phyloP scores from a whole-genome alignment of 2,329 filamentous ascomycete species.

The Xylaria sp. region DNA sequence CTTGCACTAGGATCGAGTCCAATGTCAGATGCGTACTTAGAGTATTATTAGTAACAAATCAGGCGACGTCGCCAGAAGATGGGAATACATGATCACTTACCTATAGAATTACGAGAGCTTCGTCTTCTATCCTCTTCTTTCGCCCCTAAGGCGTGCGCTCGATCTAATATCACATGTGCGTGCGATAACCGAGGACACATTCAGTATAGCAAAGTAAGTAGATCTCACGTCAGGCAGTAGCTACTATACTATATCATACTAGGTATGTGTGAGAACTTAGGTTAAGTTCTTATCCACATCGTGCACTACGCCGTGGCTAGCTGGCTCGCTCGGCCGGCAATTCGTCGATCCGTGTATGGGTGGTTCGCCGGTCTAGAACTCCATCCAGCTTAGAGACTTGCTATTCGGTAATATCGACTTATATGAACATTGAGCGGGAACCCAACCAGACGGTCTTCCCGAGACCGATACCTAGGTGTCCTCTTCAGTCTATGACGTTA shows the following conservation, averaged over 20 bases:
- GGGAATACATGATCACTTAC: neutral
- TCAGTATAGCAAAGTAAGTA: neutral
- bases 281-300: neutral
- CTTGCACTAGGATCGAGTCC: neutral
- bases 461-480: neutral
- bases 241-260: no score
- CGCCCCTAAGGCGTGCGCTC: neutral
- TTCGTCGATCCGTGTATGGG: constrained; percentile 4
- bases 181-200: constrained; percentile 7
- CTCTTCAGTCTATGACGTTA: constrained; percentile 6
- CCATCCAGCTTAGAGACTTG: neutral
- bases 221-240: constrained; percentile 2
- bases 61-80: neutral
- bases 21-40: neutral
- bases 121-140: neutral
- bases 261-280: neutral
- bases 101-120: neutral
- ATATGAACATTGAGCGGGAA: neutral
- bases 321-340: constrained; percentile 3
- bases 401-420: neutral
- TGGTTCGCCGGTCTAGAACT: neutral
- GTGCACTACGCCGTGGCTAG: neutral
- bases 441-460: neutral
- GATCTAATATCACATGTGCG: neutral
- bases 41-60: constrained; percentile 20